Evolutionary conservation across 1,139 yeast species (phyloP).

Genomic region (Taphrina populina): DNA sequence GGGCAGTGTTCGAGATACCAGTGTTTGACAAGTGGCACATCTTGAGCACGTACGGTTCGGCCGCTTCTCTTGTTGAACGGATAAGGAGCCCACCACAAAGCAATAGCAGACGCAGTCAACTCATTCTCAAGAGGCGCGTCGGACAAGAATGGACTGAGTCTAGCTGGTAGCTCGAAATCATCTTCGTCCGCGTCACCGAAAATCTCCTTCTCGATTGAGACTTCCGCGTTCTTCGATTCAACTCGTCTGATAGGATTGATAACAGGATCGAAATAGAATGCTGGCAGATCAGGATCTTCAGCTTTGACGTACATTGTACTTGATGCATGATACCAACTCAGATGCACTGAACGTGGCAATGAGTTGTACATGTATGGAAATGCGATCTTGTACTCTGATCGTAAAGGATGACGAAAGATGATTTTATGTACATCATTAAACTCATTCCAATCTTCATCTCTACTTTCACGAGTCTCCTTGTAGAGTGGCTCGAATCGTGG

Average conservation of each 20-base stretch:
- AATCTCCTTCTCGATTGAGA: slow-evolving; percentile 40
- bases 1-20: slow-evolving; percentile 78
- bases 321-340: slow-evolving; percentile 65
- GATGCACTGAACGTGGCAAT: slow-evolving; percentile 62
- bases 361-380: slow-evolving; percentile 84
- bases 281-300: slow-evolving; percentile 56
- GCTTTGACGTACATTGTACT: slow-evolving; percentile 52
- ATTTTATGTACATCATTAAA: slow-evolving; percentile 85
- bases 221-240: slow-evolving; percentile 40
- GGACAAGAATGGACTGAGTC: slow-evolving; percentile 53
- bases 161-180: slow-evolving; percentile 48
- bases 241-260: slow-evolving; percentile 57
- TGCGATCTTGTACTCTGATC: slow-evolving; percentile 82
- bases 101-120: slow-evolving; percentile 59
- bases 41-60: slow-evolving; percentile 75
- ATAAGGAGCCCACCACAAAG: slow-evolving; percentile 73
- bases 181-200: slow-evolving; percentile 46
- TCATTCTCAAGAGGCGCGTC: slow-evolving; percentile 51
- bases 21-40: slow-evolving; percentile 75
- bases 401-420: slow-evolving; percentile 70
- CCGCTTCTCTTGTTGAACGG: slow-evolving; percentile 82
- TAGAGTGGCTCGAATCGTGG: slow-evolving; percentile 92
- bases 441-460: slow-evolving; percentile 75
- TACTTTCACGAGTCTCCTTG: slow-evolving; percentile 62
- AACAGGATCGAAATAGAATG: slow-evolving; percentile 57